These are phyloP conservation scores for Pichia inconspicua DNA, from an alignment of 1,139 yeast species.

Conservation along the genomic window DNA sequence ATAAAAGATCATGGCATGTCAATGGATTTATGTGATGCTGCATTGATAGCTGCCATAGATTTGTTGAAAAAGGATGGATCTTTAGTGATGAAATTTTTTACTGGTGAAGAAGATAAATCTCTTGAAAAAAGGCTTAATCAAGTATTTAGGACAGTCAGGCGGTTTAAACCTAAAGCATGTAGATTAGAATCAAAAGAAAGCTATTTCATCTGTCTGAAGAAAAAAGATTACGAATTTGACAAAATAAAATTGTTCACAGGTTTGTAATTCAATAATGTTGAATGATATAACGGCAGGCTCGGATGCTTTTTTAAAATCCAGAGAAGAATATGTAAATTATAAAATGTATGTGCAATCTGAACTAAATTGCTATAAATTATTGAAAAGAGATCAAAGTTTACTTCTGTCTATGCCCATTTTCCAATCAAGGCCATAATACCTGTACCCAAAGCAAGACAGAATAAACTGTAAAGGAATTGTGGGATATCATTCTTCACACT, in stretches of 20 bases:
- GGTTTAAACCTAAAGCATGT: conserved; percentile 55
- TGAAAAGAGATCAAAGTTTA: background rate
- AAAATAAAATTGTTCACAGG: conserved; percentile 37
- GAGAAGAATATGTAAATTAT: no score
- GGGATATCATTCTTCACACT: conserved; percentile 42
- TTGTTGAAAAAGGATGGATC: conserved; percentile 61
- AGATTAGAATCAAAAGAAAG: conserved; percentile 58
- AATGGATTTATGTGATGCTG: conserved; percentile 87
- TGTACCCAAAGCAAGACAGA: conserved; percentile 54
- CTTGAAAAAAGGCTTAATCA: conserved; percentile 49
- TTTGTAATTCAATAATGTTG: background rate
- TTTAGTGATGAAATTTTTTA: conserved; percentile 64
- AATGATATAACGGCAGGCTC: no score
- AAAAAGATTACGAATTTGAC: conserved; percentile 40
- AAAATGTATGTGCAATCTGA: no score
- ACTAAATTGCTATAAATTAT: background rate
- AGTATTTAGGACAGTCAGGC: conserved; percentile 51
- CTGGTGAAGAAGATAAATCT: conserved; percentile 59
- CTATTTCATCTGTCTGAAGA: conserved; percentile 55
- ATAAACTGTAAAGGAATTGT: conserved; percentile 30
- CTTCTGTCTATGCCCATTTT: conserved; percentile 59
- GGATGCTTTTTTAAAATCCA: no score
- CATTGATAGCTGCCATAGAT: conserved; percentile 66
- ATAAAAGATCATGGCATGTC: conserved; percentile 56
- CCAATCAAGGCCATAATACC: conserved; percentile 83